These are phyloP conservation scores for Coemansia sp. DNA, from an alignment of 192 early-diverging fungal genomes.

Conservation along the genomic window DNA sequence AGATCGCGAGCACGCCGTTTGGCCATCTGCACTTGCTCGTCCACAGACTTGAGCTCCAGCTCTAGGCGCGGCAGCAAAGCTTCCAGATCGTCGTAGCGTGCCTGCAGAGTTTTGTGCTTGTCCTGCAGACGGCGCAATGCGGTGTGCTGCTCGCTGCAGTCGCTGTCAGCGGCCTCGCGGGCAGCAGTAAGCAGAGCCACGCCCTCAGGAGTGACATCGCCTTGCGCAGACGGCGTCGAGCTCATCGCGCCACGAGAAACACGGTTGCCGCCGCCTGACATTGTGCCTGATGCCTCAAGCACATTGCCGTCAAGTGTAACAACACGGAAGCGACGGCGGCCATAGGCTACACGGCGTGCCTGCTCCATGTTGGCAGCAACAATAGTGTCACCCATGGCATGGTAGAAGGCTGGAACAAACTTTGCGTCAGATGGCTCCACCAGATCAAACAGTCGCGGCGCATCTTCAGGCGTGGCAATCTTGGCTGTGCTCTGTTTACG, in stretches of 20 bases:
- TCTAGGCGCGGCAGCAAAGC: slow-evolving; percentile 65
- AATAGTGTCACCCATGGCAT: slow-evolving; percentile 80
- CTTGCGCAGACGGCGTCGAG: slow-evolving; percentile 61
- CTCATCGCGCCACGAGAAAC: slow-evolving; percentile 85
- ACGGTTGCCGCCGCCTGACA: slow-evolving; percentile 86
- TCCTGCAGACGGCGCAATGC: slow-evolving; percentile 28
- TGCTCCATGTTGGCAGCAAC: slow-evolving; percentile 79
- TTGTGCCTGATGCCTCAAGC: slow-evolving; percentile 88
- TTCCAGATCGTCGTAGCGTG: slow-evolving; percentile 60
- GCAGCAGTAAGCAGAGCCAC: slow-evolving; percentile 62
- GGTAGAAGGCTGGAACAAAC: slow-evolving; percentile 83
- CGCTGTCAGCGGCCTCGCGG: slow-evolving; percentile 59
- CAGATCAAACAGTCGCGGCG: slow-evolving; percentile 88
- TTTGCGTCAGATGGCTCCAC: slow-evolving; percentile 71
- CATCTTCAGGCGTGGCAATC: slow-evolving; percentile 72
- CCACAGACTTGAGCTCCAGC: slow-evolving; percentile 69
- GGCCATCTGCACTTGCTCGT: slow-evolving; percentile 67
- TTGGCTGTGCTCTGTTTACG: slow-evolving; percentile 52
- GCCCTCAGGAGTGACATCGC: slow-evolving; percentile 56
- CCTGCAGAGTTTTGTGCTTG: slow-evolving; percentile 50
- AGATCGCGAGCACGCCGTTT: slow-evolving; percentile 62
- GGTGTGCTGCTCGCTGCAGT: slow-evolving; percentile 54
- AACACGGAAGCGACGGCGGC: slow-evolving; percentile 79
- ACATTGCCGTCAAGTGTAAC: slow-evolving; percentile 91
- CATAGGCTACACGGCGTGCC: slow-evolving; percentile 88